Evolutionary conservation across 768 basidiomycete genomes (phyloP), one percentile per base, ranked within the genome.

Genomic region (Astraeus odoratus): DNA sequence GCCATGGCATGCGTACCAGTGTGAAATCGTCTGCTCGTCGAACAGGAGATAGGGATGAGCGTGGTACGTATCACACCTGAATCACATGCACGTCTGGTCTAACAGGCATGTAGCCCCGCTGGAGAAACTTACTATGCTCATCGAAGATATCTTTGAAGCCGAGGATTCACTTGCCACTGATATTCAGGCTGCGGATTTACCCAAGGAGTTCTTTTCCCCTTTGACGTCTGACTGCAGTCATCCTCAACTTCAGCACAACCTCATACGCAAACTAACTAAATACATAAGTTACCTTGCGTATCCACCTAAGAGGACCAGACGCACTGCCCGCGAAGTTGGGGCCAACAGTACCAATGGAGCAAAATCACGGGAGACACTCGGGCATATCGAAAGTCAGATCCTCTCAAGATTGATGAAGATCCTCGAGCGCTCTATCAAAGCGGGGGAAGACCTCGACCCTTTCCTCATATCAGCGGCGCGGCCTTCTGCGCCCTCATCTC

Each of bases 81-180:
- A 29, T 23, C 4, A 36, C 12, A 26, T 30, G 22, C 44, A 46
- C 43, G 37, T 20, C 25, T 20, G n/a, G 42, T 19, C 42, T 43
- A 44, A 52, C 47, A 27, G 31, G 13, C 4, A 30, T 26, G 18
- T 47, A 83, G 85, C 65, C 1, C 83, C 86, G 0, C 62, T 86
- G 4, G 85, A 93, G 56, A 94, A 87, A 60, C 71, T 98, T 8
- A 71, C 69, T 0, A 78, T 80, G 2, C 66, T 90, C 15, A 68
- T 95, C 1, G 88, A 92, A 51, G 91, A 95, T 43, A 75, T 96
- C 13, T 86, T 95, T 45, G 83, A 86, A 50, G 81, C 86, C 0
- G 82, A 88, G 53, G 92, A 93, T 57, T 60, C 73, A 0, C 67
- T 90, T 13, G 74, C 82, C 3, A 67, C 78, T 0, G 82, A 85